Conservation (phyloP, 495 filamentous ascomycete genomes). For the Aspergillus taichungensis region DNA sequence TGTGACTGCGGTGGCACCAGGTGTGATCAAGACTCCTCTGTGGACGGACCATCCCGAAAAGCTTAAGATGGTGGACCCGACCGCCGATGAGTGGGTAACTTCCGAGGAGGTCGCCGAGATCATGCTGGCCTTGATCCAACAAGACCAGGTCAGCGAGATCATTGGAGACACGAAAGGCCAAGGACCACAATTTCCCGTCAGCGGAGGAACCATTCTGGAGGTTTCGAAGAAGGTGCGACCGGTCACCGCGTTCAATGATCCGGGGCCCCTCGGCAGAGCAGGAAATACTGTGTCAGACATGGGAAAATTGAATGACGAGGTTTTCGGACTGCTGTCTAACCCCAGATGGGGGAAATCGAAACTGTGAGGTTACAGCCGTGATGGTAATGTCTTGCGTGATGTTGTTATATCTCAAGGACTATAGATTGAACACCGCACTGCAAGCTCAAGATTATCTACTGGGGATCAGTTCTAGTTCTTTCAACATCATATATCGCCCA, state of each 20-base stretch:
- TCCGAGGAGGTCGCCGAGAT: slow-evolving; percentile 56
- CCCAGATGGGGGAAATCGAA: slow-evolving; percentile 32
- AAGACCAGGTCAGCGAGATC: slow-evolving; percentile 33
- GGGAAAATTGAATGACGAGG: slow-evolving; percentile 32
- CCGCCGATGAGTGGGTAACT: slow-evolving; percentile 49
- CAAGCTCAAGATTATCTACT: too few species aligned
- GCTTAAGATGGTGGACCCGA: slow-evolving; percentile 42
- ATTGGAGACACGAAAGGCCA: slow-evolving; percentile 30
- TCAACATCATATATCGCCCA: too few species aligned
- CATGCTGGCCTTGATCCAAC: slow-evolving; percentile 53
- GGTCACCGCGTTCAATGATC: slow-evolving; percentile 48
- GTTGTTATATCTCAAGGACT: too few species aligned
- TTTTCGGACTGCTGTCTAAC: slow-evolving; percentile 34
- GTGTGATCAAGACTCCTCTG: slow-evolving; percentile 56
- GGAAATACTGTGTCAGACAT: slow-evolving; percentile 41
- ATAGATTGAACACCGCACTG: too few species aligned
- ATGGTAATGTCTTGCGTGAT: not conserved
- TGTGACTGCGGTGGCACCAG: slow-evolving; percentile 59
- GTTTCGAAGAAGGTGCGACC: slow-evolving; percentile 46
- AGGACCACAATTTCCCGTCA: slow-evolving; percentile 24
- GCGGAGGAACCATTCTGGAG: slow-evolving; percentile 50
- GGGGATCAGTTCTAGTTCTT: too few species aligned
- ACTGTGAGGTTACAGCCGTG: slow-evolving; percentile 3
- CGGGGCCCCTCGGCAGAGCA: slow-evolving; percentile 40
- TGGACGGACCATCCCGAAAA: slow-evolving; percentile 66